Conservation (phyloP, 129 eudicot genomes). For the Helichrysum umbraculigerum region DNA sequence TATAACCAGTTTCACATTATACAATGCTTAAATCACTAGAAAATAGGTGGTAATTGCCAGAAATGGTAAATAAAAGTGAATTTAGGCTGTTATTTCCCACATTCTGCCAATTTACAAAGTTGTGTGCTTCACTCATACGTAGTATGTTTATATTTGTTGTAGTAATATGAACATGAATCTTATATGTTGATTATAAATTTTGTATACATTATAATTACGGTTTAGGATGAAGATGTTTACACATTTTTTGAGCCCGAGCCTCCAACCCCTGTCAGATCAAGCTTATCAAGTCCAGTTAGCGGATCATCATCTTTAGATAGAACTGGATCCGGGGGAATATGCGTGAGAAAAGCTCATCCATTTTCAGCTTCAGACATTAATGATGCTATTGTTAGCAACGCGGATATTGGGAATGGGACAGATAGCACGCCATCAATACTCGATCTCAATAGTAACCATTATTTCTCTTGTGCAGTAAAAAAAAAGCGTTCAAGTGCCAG, state of each 20-base stretch:
- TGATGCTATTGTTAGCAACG: background rate
- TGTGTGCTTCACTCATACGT: too few relatives aligned
- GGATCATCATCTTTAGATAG: conserved; percentile 33
- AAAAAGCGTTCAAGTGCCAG: conserved; percentile 65
- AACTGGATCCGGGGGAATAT: conserved; percentile 22
- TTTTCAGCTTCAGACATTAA: conserved; percentile 36
- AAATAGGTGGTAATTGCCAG: too few relatives aligned
- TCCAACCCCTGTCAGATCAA: conserved; percentile 44
- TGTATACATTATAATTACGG: background rate
- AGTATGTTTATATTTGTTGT: too few relatives aligned
- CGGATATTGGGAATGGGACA: conserved; percentile 32
- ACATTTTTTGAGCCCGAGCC: conserved; percentile 85
- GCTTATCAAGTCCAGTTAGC: conserved; percentile 35
- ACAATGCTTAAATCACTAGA: too few relatives aligned
- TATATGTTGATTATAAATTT: background rate
- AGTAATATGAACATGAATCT: too few relatives aligned
- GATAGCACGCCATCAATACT: conserved; percentile 52
- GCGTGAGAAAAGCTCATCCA: conserved; percentile 24
- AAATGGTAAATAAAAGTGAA: too few relatives aligned
- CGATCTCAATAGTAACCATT: conserved; percentile 69
- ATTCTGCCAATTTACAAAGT: too few relatives aligned
- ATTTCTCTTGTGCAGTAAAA: conserved; percentile 83
- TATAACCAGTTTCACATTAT: too few relatives aligned
- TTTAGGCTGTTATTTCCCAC: too few relatives aligned
- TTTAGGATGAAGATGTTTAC: conserved; percentile 80